These are phyloP conservation scores for Acanthamoeba lenticulata DNA, from an alignment of 208 protist species.

Conservation along the genomic window DNA sequence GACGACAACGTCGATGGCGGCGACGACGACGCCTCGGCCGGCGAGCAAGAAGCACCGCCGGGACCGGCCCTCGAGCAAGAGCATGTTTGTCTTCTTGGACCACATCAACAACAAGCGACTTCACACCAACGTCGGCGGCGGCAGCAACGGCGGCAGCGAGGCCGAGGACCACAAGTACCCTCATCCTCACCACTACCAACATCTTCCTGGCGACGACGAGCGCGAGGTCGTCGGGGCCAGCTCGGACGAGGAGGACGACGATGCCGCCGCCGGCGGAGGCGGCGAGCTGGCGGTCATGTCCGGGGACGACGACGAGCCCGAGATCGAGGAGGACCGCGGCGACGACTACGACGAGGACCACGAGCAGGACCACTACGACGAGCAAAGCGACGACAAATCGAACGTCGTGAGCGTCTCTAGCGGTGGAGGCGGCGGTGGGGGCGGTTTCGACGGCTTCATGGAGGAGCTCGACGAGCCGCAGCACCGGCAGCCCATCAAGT, in stretches of 20 bases:
- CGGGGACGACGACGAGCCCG: not conserved
- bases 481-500: not conserved
- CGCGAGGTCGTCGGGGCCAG: not conserved
- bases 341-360: not conserved
- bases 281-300: not conserved
- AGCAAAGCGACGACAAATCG: not conserved
- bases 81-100: constrained; percentile 7
- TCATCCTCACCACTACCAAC: no score
- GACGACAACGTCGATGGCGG: not conserved
- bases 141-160: not conserved
- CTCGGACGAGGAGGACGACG: not conserved
- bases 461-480: not conserved
- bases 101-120: constrained; percentile 28
- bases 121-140: not conserved
- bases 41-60: not conserved
- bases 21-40: not conserved
- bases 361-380: not conserved
- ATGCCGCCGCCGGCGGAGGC: not conserved
- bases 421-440: no score
- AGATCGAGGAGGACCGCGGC: not conserved
- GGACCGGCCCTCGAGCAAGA: not conserved
- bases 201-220: not conserved
- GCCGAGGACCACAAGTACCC: not conserved
- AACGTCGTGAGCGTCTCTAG: no score
- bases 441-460: no score